Evolutionary conservation across 169 alveolate species (phyloP).

Genomic region (Plasmodium blacklocki): DNA sequence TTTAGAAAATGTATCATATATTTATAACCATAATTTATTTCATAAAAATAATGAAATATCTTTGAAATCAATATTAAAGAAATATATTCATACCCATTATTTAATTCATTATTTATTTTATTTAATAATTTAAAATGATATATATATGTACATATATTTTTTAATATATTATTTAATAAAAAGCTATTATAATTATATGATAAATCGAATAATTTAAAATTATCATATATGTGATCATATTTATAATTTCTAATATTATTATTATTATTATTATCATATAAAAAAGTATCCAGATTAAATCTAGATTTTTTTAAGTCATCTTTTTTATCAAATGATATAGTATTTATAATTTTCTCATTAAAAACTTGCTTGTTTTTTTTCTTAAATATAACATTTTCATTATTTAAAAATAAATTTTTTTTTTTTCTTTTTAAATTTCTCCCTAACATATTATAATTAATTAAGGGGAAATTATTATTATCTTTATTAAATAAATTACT

Average conservation of each 20-base stretch:
- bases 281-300: not conserved
- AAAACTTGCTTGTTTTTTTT: not conserved
- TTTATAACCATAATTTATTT: conserved; percentile 68
- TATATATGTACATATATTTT: conserved; percentile 46
- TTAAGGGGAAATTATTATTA: not conserved
- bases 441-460: not conserved
- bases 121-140: conserved; percentile 60
- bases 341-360: not conserved
- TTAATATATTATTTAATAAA: conserved; percentile 50
- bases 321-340: not conserved
- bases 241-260: not conserved
- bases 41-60: conserved; percentile 50
- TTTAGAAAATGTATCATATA: conserved; percentile 58
- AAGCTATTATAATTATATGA: conserved; percentile 30
- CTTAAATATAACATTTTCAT: not conserved
- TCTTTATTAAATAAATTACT: not conserved
- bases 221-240: not conserved
- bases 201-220: conserved; percentile 45
- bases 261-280: not conserved
- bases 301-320: not conserved
- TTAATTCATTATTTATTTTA: conserved; percentile 41
- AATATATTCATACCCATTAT: conserved; percentile 54
- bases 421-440: not conserved
- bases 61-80: conserved; percentile 55
- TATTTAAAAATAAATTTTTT: not conserved